Base-by-base conservation (phyloP, 768 basidiomycete genomes). In the Calocybe cyanea region DNA sequence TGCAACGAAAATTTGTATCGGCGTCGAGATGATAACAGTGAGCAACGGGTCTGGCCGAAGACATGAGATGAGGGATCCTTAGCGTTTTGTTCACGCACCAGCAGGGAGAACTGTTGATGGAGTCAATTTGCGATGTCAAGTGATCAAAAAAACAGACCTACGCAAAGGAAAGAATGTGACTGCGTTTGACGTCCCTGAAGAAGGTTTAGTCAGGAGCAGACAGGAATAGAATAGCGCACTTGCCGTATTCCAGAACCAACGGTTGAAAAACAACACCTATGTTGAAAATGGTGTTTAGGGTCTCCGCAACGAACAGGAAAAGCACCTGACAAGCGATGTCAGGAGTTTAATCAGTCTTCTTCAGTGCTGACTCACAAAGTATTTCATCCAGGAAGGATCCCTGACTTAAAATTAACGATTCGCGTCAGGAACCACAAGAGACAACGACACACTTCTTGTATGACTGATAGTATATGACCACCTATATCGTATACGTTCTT, bases 211-310 rank as follows among this genome's bases (percentile, higher is more conserved):
- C 17, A 25, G 28, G 13, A 5, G n/a, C 9, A 23, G 4, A 23
- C 9, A 42, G 38, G 4, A 15, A 14, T 10, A 19, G 9, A 11
- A 44, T 8, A 17, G 35, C 8, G 37, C 11, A 1, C 20, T 6
- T 44, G 68, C 71, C 70, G 35, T 67, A 76, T 46, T 71, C 56
- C 23, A 60, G 39, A 18, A 77, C 71, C 1, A 77, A 61, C 0
- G 74, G 73, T 46, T 77, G 67, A 40, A 69, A 77, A 56, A 76
- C 66, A 55, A 75, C 67, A 5, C 61, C 64, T 42, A 76, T 70
- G 52, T 72, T 68, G 49, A 66, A 68, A 4, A 54, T 71, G 2
- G 73, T 73, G 46, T 75, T 75, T 1, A 67, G 43, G 0, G 71
- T 68, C 45, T 75, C 74, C 14, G 68, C 48, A 13, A 68, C 31